Evolutionary conservation across 768 basidiomycete genomes (phyloP).

Genomic region (Pleurotus tuber-regium): DNA sequence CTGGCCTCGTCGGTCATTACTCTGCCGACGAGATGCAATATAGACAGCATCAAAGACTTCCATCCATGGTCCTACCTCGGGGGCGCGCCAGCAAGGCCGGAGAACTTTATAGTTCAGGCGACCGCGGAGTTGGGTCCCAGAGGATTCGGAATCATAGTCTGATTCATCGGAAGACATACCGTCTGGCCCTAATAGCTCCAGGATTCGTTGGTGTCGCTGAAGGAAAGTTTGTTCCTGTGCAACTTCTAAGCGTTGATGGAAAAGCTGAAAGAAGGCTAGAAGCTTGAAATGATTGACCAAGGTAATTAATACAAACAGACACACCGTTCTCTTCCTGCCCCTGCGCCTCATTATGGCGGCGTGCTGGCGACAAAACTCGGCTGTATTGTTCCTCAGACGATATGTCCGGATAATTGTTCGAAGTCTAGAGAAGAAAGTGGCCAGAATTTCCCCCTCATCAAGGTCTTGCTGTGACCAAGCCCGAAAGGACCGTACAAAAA

Average conservation of each 20-base stretch:
- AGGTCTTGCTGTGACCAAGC: neutral
- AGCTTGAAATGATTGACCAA: too few relatives aligned
- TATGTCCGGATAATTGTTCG: neutral
- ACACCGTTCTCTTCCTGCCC: too few relatives aligned
- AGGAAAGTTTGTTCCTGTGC: slow-evolving; percentile 10
- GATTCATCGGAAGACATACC: slow-evolving; percentile 26
- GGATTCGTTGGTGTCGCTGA: slow-evolving; percentile 14
- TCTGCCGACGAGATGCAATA: neutral
- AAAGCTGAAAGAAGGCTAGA: too few relatives aligned
- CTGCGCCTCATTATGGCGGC: too few relatives aligned
- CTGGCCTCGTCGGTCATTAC: slow-evolving; percentile 10
- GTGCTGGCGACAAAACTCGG: neutral
- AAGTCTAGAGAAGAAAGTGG: slow-evolving; percentile 2
- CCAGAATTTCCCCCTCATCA: neutral
- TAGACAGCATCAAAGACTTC: slow-evolving; percentile 18
- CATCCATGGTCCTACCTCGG: slow-evolving; percentile 15
- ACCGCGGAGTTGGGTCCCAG: too few relatives aligned
- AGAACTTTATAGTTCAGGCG: slow-evolving; percentile 12
- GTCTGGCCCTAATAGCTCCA: slow-evolving; percentile 18
- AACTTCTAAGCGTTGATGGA: slow-evolving; percentile 8
- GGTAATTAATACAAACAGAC: too few relatives aligned
- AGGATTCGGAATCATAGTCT: slow-evolving; percentile 8
- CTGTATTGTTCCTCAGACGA: neutral
- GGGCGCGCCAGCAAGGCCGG: slow-evolving; percentile 16
- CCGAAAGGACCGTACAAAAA: neutral